Conservation (phyloP, 1,139 yeast species). For the Eremothecium coryli region DNA sequence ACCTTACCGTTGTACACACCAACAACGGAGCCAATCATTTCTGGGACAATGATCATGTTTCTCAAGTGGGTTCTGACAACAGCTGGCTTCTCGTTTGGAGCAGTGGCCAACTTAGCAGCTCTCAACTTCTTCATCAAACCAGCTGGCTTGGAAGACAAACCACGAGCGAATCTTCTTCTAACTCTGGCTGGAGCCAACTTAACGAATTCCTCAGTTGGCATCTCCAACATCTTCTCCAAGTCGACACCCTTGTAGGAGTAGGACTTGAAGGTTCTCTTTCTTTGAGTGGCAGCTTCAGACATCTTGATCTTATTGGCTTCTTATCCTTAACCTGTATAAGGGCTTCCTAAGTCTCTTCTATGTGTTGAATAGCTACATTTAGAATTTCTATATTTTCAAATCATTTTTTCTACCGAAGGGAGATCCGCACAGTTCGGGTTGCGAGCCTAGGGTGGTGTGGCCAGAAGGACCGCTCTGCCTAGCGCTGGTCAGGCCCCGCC, state of each 20-base stretch:
- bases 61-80: slow-evolving; percentile 98
- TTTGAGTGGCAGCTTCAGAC: slow-evolving; percentile 42
- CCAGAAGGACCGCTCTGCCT: not conserved
- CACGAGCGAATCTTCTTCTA: slow-evolving; percentile 99
- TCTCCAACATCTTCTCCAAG: slow-evolving; percentile 85
- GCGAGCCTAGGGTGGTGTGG: no score
- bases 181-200: slow-evolving; percentile 97
- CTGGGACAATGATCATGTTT: slow-evolving; percentile 98
- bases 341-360: no score
- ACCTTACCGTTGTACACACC: slow-evolving; percentile 99
- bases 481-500: not conserved
- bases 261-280: slow-evolving; percentile 92
- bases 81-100: slow-evolving; percentile 95
- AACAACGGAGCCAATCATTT: slow-evolving; percentile 98
- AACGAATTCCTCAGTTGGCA: slow-evolving; percentile 95
- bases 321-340: no score
- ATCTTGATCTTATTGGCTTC: slow-evolving; percentile 13
- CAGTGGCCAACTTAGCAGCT: slow-evolving; percentile 91
- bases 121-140: slow-evolving; percentile 97
- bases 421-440: no score
- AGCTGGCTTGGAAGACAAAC: slow-evolving; percentile 92
- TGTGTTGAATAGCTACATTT: no score
- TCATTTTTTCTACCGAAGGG: no score
- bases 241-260: slow-evolving; percentile 99
- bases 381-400: no score